These are phyloP conservation scores for Sugiyamaella grinbergsii DNA, from an alignment of 1,139 yeast species.

Conservation along the genomic window DNA sequence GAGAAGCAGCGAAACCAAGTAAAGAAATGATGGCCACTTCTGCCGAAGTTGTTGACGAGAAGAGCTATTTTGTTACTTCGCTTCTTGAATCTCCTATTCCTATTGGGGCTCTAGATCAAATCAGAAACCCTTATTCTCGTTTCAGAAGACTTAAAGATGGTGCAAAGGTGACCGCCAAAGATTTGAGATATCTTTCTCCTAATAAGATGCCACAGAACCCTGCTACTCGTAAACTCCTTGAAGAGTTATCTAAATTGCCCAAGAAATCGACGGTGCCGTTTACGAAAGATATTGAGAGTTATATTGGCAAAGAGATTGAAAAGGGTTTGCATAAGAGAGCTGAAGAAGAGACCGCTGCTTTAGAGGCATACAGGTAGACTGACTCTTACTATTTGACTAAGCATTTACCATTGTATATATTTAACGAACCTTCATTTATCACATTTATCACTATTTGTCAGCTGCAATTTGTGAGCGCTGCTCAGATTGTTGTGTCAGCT, in stretches of 20 bases:
- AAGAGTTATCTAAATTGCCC: conserved; percentile 56
- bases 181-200: conserved; percentile 59
- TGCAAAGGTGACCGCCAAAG: conserved; percentile 62
- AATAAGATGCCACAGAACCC: conserved; percentile 62
- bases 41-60: conserved; percentile 63
- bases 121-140: conserved; percentile 71
- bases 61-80: conserved; percentile 73
- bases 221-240: conserved; percentile 46
- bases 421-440: no score
- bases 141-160: conserved; percentile 44
- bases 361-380: conserved; percentile 35
- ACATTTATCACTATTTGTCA: no score
- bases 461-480: background rate
- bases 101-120: conserved; percentile 59
- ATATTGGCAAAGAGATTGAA: conserved; percentile 57
- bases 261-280: conserved; percentile 53
- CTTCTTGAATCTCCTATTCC: conserved; percentile 73
- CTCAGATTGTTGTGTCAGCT: conserved; percentile 3
- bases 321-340: conserved; percentile 46
- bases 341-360: conserved; percentile 37
- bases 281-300: conserved; percentile 66
- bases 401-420: conserved; percentile 2
- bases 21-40: conserved; percentile 51
- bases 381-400: background rate
- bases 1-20: conserved; percentile 65